phyloP scores from a whole-genome alignment of 768 basidiomycete genomes.

The Rossbeevera mucosa region DNA sequence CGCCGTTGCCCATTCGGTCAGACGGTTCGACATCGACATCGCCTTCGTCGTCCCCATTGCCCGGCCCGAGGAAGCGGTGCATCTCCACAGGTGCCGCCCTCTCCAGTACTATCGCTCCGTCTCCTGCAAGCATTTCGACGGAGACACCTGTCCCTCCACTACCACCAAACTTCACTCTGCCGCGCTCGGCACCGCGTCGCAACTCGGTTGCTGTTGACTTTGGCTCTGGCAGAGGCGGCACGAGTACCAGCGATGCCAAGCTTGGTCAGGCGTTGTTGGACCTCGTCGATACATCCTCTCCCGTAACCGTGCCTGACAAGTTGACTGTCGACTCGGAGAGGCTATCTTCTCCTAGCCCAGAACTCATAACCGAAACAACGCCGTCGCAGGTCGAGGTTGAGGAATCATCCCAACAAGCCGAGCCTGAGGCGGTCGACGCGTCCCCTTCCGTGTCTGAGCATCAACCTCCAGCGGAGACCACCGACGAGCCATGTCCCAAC shows the following conservation, averaged over 20 bases:
- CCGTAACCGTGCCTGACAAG: not conserved
- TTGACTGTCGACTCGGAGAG: not conserved
- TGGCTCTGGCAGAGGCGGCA: slow-evolving; percentile 18
- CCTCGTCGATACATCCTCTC: slow-evolving; percentile 2
- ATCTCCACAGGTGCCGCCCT: slow-evolving; percentile 26
- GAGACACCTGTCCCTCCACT: slow-evolving; percentile 23
- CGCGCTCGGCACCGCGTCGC: slow-evolving; percentile 13
- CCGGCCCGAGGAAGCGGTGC: slow-evolving; percentile 25
- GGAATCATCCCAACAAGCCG: not conserved
- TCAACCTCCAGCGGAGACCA: slow-evolving; percentile 1
- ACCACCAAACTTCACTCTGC: slow-evolving; percentile 15
- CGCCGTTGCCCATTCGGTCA: slow-evolving; percentile 8
- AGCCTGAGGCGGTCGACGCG: slow-evolving; percentile 4
- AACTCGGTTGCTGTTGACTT: slow-evolving; percentile 29
- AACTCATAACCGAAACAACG: not conserved
- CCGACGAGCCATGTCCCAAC: not conserved
- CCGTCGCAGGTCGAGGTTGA: not conserved
- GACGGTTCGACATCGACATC: slow-evolving; percentile 13
- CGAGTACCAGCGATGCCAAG: slow-evolving; percentile 13
- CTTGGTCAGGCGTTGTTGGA: not conserved
- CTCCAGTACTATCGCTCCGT: slow-evolving; percentile 8
- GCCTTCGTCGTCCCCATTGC: not conserved
- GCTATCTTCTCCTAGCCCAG: not conserved
- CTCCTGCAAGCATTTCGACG: slow-evolving; percentile 1
- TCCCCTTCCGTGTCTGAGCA: slow-evolving; percentile 5